phyloP scores from a whole-genome alignment of 192 early-diverging fungal species.

The Coemansia sp. region DNA sequence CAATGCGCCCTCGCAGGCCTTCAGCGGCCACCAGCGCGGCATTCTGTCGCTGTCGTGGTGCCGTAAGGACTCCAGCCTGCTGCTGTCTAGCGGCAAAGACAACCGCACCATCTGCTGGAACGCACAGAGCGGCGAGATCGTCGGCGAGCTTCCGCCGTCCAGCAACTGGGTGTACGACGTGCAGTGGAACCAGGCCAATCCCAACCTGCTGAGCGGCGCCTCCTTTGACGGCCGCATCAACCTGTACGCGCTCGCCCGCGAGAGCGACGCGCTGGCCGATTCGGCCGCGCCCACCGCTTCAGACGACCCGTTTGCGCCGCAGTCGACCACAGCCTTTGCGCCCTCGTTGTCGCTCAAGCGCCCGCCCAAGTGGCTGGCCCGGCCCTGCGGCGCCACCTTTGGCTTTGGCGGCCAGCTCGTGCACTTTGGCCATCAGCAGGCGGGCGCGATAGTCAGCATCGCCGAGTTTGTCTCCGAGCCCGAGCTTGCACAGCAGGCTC shows the following conservation, averaged over 20 bases:
- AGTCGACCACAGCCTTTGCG: constrained; percentile 31
- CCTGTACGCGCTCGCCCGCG: constrained; percentile 66
- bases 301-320: constrained; percentile 77
- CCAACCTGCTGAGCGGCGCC: constrained; percentile 81
- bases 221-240: constrained; percentile 93
- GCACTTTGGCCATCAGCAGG: constrained; percentile 59
- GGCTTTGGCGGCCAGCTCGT: constrained; percentile 90
- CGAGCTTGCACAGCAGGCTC: constrained; percentile 62
- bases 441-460: constrained; percentile 54
- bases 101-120: constrained; percentile 94
- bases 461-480: constrained; percentile 68
- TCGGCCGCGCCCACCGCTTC: constrained; percentile 12
- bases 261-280: constrained; percentile 44
- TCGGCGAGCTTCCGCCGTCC: constrained; percentile 84
- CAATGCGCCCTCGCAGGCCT: constrained; percentile 79
- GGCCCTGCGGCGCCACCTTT: constrained; percentile 82
- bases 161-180: constrained; percentile 96
- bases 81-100: constrained; percentile 95
- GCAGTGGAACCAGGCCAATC: constrained; percentile 93
- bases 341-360: constrained; percentile 65
- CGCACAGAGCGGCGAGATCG: constrained; percentile 69
- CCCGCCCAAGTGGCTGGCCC: constrained; percentile 93
- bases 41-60: constrained; percentile 94
- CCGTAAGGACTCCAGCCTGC: constrained; percentile 85
- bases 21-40: constrained; percentile 87